phyloP scores from a whole-genome alignment of 495 filamentous ascomycete genomes.

The Aspergillus steynii region DNA sequence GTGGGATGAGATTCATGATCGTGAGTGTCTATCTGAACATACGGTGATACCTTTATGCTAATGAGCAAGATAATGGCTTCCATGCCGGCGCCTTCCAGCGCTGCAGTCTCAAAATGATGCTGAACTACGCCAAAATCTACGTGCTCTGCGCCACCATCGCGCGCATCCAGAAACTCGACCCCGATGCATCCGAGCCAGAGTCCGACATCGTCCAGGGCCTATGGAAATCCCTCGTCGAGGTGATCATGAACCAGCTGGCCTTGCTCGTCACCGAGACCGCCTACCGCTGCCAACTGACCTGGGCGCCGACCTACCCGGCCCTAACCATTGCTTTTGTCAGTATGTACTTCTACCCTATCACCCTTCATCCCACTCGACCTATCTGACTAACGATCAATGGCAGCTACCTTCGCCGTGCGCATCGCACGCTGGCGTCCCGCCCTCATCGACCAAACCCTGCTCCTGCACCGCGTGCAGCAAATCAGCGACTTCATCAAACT shows the following conservation, averaged over 20 bases:
- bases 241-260: slow-evolving; percentile 41
- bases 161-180: slow-evolving; percentile 41
- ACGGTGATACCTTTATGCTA: background rate
- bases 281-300: slow-evolving; percentile 40
- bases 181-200: slow-evolving; percentile 24
- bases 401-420: slow-evolving; percentile 43
- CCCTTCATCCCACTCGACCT: background rate
- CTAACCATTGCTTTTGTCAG: slow-evolving; percentile 46
- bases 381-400: background rate
- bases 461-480: slow-evolving; percentile 38
- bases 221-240: slow-evolving; percentile 40
- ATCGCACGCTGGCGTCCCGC: slow-evolving; percentile 44
- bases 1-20: slow-evolving; percentile 47
- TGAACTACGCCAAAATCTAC: slow-evolving; percentile 43
- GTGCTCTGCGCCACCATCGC: slow-evolving; percentile 39
- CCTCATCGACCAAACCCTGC: slow-evolving; percentile 35
- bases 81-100: slow-evolving; percentile 44
- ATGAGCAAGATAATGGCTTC: slow-evolving; percentile 36
- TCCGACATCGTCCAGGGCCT: slow-evolving; percentile 31
- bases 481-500: slow-evolving; percentile 44
- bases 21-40: slow-evolving; percentile 20
- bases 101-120: slow-evolving; percentile 41
- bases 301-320: slow-evolving; percentile 44
- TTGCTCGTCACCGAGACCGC: slow-evolving; percentile 39
- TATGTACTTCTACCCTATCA: slow-evolving; percentile 24